Evolutionary conservation across 2,329 filamentous ascomycete genomes (phyloP), one percentile per base, ranked within the genome.

Genomic region (Dendrostoma leiphaemia): DNA sequence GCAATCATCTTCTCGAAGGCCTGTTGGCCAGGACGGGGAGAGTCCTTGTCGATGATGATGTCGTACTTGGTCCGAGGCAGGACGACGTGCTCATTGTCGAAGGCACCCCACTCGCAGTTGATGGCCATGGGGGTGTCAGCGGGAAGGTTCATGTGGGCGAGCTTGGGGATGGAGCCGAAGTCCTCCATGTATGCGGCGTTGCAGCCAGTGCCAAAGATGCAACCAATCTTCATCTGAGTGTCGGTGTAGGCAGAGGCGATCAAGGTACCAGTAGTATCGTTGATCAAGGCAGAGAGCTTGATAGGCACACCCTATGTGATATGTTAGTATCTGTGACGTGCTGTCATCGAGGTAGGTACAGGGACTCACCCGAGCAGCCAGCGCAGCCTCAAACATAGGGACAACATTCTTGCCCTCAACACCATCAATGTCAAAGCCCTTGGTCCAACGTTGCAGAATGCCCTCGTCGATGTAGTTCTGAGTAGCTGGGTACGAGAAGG

Each of bases 161-260:
- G 84, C 80, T 99, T 99, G 61, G 92, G 93, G 61, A 99, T 91
- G 12, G 88, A 90, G 61, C 91, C 91, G 60, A 84, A 90, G 66
- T 95, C 75, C 74, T 99, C 94, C 89, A 99, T 96, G 77, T 99
- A 99, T 35, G 94, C 94, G 37, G 93, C 94, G 67, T 99, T 99
- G 76, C 94, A 97, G 56, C 94, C 94, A 12, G 94, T 99, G 64
- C 94, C 94, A 66, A 99, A 99, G 68, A 99, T 99, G 73, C 93
- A 97, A 53, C 94, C 94, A 65, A 97, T 94, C 74, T 86, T 91
- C 83, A 97, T 95, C 63, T 86, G 84, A 43, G 86, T 77, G 69
- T 99, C 92, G n/a, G 93, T 97, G 74, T 99, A 99, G 28, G 91
- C 88, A 24, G 93, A 97, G 58, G 94, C 94, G 66, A 99, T 96